These are phyloP conservation scores for Fistulinella prunicolor DNA, from an alignment of 768 basidiomycete genomes.

Conservation along the genomic window DNA sequence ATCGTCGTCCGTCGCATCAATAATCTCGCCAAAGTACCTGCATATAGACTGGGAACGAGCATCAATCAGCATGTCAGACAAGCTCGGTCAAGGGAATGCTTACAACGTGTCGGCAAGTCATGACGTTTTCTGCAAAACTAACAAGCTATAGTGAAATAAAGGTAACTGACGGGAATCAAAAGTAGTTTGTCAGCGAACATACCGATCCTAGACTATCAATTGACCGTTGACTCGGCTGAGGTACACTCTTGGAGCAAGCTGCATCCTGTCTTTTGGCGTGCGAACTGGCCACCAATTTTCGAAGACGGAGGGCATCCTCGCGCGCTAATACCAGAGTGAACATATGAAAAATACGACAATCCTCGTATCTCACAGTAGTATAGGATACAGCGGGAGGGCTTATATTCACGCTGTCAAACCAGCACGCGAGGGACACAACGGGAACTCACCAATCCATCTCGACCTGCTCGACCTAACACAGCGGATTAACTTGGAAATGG, in stretches of 20 bases:
- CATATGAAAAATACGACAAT: neutral
- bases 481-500: conserved; percentile 1
- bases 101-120: conserved; percentile 71
- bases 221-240: conserved; percentile 66
- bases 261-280: conserved; percentile 44
- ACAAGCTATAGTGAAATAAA: conserved; percentile 35
- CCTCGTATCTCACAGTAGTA: conserved; percentile 63
- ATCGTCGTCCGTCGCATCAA: conserved; percentile 47
- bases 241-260: conserved; percentile 45
- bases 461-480: conserved; percentile 66
- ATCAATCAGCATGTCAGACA: neutral
- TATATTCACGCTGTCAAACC: neutral
- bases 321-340: conserved; percentile 46
- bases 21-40: conserved; percentile 73
- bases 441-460: conserved; percentile 65
- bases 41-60: conserved; percentile 56
- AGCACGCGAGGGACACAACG: neutral
- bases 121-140: conserved; percentile 55
- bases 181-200: conserved; percentile 12
- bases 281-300: conserved; percentile 46
- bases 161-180: conserved; percentile 19
- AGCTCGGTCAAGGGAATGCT: conserved; percentile 18
- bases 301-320: conserved; percentile 65
- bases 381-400: conserved; percentile 79
- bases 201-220: conserved; percentile 63